Evolutionary conservation across 805 yeast species (phyloP).

Genomic region (Lipomyces starkeyi): DNA sequence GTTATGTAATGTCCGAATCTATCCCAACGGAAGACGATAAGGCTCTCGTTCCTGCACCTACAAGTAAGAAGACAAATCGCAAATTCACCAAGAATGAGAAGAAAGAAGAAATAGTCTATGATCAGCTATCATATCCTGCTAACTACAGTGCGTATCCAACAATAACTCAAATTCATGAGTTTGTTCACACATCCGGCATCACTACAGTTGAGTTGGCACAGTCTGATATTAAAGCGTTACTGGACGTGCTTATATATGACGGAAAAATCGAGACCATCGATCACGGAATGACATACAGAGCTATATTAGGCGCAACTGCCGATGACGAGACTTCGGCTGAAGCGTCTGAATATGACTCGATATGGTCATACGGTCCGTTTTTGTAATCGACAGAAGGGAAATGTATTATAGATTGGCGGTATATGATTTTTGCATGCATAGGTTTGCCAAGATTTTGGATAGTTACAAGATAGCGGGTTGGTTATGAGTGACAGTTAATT

Average conservation of each 20-base stretch:
- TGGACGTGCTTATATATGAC: conserved; percentile 87
- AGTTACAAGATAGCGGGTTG: neutral
- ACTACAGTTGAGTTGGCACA: conserved; percentile 80
- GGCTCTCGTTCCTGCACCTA: neutral
- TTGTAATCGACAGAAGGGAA: conserved; percentile 33
- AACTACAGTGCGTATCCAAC: conserved; percentile 69
- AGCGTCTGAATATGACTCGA: conserved; percentile 39
- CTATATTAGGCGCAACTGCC: conserved; percentile 59
- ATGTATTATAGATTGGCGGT: conserved; percentile 18
- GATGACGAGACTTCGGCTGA: conserved; percentile 50
- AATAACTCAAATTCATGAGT: conserved; percentile 74
- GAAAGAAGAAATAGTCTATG: conserved; percentile 43
- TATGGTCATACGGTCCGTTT: conserved; percentile 4
- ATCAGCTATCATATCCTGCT: conserved; percentile 61
- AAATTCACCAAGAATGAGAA: conserved; percentile 4
- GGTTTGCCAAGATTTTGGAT: conserved; percentile 3
- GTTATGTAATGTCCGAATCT: conserved; percentile 76
- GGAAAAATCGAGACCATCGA: conserved; percentile 73
- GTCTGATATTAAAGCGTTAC: conserved; percentile 76
- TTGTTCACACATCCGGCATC: conserved; percentile 72
- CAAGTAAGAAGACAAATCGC: conserved; percentile 13
- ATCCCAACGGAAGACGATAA: conserved; percentile 56
- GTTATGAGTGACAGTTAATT: neutral
- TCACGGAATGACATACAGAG: conserved; percentile 68
- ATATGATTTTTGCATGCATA: conserved; percentile 4